Base-by-base conservation (phyloP, 805 yeast species). In the Yamadazyma scolyti region DNA sequence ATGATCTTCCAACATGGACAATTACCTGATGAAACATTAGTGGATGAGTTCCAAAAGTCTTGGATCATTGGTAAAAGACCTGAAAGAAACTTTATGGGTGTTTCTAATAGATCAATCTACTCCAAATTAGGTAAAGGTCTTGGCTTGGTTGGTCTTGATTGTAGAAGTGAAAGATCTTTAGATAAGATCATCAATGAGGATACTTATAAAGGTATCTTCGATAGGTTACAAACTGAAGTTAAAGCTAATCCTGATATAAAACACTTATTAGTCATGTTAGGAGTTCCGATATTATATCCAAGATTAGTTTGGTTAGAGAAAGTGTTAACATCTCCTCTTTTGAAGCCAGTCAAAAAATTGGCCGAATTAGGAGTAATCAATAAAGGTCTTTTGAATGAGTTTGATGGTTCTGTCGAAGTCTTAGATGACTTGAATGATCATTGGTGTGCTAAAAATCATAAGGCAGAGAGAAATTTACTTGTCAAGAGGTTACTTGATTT, bases 231-330 rank as follows among this genome's bases (percentile, higher is more conserved):
- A 19, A 36, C 56, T 6, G 96, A 87, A 53, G 50, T 84, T 4
- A 37, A 50, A 2, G 48, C 53, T 5, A 55, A 74, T 9, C 66
- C 75, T 3, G 73, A 74, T 16, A 68, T 84, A 25, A 79, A 82
- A 52, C 98, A 90, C 56, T 46, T 90, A 23, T 63, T 84, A 42
- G 76, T 93, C 1, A 69, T 93, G 77, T 65, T 93, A 30, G 97
- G 97, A 25, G 95, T 90, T 9, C 98, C 98, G 3, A 86, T 93
- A 34, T 84, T 93, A 23, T 90, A 90, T 52, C 97, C 98, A 3
- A 72, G 97, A 43, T 66, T 93, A 51, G 96, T 89, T 2, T 85
- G 95, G 90, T 66, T 87, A 20, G 97, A 93, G 59, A 68, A 73
- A 52, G 42, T 90, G 16, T 72, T 90, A 50, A 72, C 79, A 5